phyloP scores from a whole-genome alignment of 306 rosid genomes.

The Senna tora region DNA sequence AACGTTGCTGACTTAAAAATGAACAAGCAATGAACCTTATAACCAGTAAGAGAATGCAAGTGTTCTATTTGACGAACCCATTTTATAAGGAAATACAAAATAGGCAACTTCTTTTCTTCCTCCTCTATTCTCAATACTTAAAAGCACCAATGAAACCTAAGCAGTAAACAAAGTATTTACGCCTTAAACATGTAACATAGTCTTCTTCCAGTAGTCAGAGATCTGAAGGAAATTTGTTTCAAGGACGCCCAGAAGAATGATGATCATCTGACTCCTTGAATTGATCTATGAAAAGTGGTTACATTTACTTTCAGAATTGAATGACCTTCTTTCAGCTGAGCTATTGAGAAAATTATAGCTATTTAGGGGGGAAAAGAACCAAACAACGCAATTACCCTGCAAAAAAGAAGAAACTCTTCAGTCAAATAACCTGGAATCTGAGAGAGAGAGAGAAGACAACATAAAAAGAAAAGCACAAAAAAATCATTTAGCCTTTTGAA shows the following conservation, averaged over 20 bases:
- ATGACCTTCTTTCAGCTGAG: constrained; percentile 3
- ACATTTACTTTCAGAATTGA: constrained; percentile 20
- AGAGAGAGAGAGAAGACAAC: neutral
- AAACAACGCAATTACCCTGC: constrained; percentile 46
- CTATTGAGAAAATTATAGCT: constrained; percentile 1
- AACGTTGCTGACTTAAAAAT: constrained; percentile 44
- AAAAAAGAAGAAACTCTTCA: constrained; percentile 30
- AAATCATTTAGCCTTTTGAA: neutral
- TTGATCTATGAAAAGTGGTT: constrained; percentile 6
- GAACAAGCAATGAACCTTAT: constrained; percentile 47
- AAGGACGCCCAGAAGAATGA: constrained; percentile 29
- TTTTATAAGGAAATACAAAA: constrained; percentile 28
- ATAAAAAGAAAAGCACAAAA: neutral
- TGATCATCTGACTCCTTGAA: constrained; percentile 36
- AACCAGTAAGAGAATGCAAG: constrained; percentile 19
- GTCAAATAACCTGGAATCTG: constrained; percentile 35
- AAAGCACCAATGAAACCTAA: constrained; percentile 29
- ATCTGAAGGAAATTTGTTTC: too few species aligned
- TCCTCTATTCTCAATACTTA: neutral
- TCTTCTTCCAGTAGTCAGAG: constrained; percentile 36
- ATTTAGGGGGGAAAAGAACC: constrained; percentile 17
- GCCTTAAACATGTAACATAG: constrained; percentile 18
- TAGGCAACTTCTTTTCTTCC: constrained; percentile 13
- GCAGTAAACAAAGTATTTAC: constrained; percentile 34
- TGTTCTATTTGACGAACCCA: neutral